Conservation (phyloP, 768 basidiomycete species). For the Xerocomus spinulosus region DNA sequence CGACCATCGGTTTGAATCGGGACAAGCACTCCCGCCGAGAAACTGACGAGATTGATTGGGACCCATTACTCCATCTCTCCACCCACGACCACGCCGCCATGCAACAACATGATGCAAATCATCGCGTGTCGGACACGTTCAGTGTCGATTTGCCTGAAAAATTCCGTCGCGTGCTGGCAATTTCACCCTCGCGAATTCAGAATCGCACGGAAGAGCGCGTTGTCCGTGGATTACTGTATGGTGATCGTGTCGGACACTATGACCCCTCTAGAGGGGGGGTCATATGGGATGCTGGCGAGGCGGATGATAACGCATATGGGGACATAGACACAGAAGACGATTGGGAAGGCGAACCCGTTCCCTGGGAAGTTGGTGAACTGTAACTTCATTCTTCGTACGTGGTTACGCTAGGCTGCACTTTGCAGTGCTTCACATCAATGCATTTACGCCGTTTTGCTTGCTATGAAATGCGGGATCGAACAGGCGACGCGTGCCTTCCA, state of each 20-base stretch:
- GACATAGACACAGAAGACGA: constrained; percentile 52
- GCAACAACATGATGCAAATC: constrained; percentile 22
- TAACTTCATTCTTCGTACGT: constrained; percentile 36
- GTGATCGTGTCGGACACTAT: constrained; percentile 50
- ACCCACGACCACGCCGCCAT: constrained; percentile 23
- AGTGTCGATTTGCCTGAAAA: constrained; percentile 62
- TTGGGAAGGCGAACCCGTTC: constrained; percentile 80
- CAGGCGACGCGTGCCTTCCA: constrained; percentile 21
- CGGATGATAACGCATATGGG: constrained; percentile 34
- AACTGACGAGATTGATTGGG: constrained; percentile 23
- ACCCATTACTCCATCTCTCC: constrained; percentile 25
- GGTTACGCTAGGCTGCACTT: constrained; percentile 23
- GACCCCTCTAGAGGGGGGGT: constrained; percentile 63
- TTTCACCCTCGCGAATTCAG: constrained; percentile 45
- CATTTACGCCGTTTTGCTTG: constrained; percentile 22
- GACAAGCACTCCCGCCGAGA: constrained; percentile 9
- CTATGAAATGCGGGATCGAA: constrained; percentile 22
- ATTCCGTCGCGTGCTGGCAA: constrained; percentile 58
- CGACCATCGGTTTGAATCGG: constrained; percentile 10
- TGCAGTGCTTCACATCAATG: constrained; percentile 33
- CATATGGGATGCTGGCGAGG: constrained; percentile 75
- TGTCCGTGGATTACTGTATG: constrained; percentile 58
- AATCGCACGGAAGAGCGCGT: constrained; percentile 47
- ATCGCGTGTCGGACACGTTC: constrained; percentile 37
- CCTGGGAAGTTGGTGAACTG: constrained; percentile 78